These are phyloP conservation scores for Posidonia oceanica DNA, from an alignment of 116 monocot genomes.

Conservation along the genomic window DNA sequence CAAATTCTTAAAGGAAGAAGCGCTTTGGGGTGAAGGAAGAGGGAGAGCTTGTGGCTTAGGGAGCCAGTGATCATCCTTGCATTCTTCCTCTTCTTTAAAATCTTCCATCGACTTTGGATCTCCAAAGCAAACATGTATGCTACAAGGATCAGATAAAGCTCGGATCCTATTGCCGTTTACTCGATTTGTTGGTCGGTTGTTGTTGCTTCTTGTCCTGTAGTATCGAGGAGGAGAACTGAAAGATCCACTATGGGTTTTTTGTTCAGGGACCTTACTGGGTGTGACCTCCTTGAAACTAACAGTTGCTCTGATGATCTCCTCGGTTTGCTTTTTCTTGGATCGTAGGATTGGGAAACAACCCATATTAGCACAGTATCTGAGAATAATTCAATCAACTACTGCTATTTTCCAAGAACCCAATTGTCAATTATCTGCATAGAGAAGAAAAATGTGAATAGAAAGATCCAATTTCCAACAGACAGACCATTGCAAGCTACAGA, in stretches of 20 bases:
- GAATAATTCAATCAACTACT: not conserved
- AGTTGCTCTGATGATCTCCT: slow-evolving; percentile 18
- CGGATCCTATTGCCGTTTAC: too few relatives aligned
- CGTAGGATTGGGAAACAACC: slow-evolving; percentile 61
- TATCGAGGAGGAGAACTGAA: slow-evolving; percentile 80
- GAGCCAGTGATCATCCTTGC: slow-evolving; percentile 28
- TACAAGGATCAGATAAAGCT: too few relatives aligned
- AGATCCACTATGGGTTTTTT: slow-evolving; percentile 29
- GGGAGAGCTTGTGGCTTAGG: slow-evolving; percentile 62
- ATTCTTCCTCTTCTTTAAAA: slow-evolving; percentile 34
- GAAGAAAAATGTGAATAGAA: not conserved
- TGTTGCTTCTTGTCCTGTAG: slow-evolving; percentile 28
- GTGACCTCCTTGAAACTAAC: slow-evolving; percentile 13
- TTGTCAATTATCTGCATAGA: not conserved
- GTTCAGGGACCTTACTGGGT: slow-evolving; percentile 34
- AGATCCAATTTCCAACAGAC: too few relatives aligned
- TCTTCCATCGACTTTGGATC: slow-evolving; percentile 23
- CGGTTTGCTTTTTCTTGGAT: slow-evolving; percentile 46
- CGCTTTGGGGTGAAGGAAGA: slow-evolving; percentile 38
- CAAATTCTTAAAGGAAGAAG: slow-evolving; percentile 22
- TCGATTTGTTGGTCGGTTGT: slow-evolving; percentile 36
- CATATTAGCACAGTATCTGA: slow-evolving; percentile 26
- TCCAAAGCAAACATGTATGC: slow-evolving; percentile 21
- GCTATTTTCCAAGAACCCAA: not conserved
- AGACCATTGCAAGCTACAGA: too few relatives aligned